A percentile compares a stretch with the other conserved stretches of the same genome.
phyloP scores from a whole-genome alignment of 805 yeast genomes.

The Wickerhamiella kazuoi region DNA sequence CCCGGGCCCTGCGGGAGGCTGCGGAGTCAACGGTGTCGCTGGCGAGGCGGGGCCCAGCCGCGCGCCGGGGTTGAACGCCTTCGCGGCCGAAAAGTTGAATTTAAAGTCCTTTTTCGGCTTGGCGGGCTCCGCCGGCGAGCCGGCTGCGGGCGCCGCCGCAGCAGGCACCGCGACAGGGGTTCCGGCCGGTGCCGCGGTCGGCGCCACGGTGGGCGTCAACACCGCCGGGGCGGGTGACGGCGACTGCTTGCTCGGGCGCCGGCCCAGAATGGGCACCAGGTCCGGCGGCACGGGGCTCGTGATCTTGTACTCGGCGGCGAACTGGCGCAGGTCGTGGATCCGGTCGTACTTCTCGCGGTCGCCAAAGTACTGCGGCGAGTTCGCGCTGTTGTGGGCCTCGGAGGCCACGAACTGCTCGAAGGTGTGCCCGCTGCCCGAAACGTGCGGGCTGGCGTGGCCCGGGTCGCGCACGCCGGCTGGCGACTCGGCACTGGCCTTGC shows the following conservation, averaged over 20 bases:
- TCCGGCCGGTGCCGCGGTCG: constrained; percentile 43
- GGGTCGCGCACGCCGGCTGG: not conserved
- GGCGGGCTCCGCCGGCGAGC: not conserved
- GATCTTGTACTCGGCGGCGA: constrained; percentile 66
- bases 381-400: constrained; percentile 10
- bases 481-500: constrained; percentile 18
- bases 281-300: constrained; percentile 38
- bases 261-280: constrained; percentile 46
- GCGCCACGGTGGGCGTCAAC: constrained; percentile 12
- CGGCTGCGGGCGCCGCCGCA: constrained; percentile 25
- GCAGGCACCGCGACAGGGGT: constrained; percentile 30
- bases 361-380: constrained; percentile 16
- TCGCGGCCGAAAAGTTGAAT: constrained; percentile 42
- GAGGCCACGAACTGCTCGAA: constrained; percentile 78
- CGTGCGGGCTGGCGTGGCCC: constrained; percentile 1
- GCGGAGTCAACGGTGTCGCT: no score
- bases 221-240: constrained; percentile 5
- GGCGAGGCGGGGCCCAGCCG: no score
- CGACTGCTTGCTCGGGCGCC: constrained; percentile 1
- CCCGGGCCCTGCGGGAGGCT: no score
- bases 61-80: constrained; percentile 31
- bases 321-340: constrained; percentile 39
- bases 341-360: constrained; percentile 20
- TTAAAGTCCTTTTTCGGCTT: constrained; percentile 33
- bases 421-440: constrained; percentile 52